Base-by-base conservation (phyloP, 495 filamentous ascomycete species). In the Penicillium odoratum region DNA sequence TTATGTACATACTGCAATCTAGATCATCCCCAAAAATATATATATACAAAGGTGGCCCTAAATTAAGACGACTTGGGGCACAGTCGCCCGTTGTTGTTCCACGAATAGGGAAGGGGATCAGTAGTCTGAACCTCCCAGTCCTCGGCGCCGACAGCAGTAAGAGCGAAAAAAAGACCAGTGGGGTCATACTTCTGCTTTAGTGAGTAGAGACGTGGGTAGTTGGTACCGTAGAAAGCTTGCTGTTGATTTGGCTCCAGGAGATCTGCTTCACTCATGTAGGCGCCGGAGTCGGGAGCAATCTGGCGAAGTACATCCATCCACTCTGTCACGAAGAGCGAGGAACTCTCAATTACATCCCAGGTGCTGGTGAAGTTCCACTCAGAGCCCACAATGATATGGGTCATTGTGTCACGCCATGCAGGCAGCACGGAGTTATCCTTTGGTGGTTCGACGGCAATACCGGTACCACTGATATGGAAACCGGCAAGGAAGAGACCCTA, bases 261-360 rank as follows among this genome's bases (percentile, higher is more conserved):
- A 60, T 82, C 74, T 0, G 73, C 79, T 62, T 83, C 80, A 38
- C 82, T 83, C 57, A 74, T 34, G 58, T 83, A 83, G 0, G 77
- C 68, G 7, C 80, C 81, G 7, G 57, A 59, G 25, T 59, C 51
- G 26, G 57, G 57, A 15, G 57, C 57, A n/a, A 59, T 55, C 10
- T 59, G 46, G 15, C 51, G 51, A 3, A 55, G 38, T 16, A 49
- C 46, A 30, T 59, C 51, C 51, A 59, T 55, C 51, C 57, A 55
- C 51, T 59, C 45, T 13, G 57, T 59, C n/a, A 59, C 57, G 18
- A 55, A 55, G 51, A 55, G 51, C 10, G 51, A 45, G 13, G 26
- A 34, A 2, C 33, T 34, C 34, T 55, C 28, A 3, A 55, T 28
- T 8, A 47, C 38, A 29, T 50, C 51, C 57, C 57, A 59, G 26